A percentile compares a stretch with the other conserved stretches of the same genome.
These are phyloP conservation scores for Cutaneotrichosporon sp. DNA, from an alignment of 1,284 basidiomycete species.

Conservation along the genomic window DNA sequence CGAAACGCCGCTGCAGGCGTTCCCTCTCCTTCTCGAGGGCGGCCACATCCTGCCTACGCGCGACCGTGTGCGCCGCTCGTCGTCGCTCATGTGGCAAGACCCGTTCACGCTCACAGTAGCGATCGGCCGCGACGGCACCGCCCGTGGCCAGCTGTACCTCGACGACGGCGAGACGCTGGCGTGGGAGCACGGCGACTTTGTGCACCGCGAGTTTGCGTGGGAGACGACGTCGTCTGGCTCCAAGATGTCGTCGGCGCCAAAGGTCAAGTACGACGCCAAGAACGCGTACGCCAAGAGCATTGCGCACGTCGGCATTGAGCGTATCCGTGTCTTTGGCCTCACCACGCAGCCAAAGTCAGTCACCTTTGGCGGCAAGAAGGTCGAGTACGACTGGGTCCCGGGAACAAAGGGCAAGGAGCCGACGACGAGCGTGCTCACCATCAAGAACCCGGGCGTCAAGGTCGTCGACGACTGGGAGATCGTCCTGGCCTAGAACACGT, in stretches of 20 bases:
- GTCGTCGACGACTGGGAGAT: constrained; percentile 69
- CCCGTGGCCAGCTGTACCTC: constrained; percentile 82
- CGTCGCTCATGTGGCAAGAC: constrained; percentile 81
- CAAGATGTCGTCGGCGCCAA: constrained; percentile 40
- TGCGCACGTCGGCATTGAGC: constrained; percentile 66
- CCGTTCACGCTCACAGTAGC: constrained; percentile 90
- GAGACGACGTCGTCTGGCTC: constrained; percentile 48
- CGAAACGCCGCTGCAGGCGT: constrained; percentile 66
- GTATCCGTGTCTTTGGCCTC: constrained; percentile 71
- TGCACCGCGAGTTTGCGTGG: constrained; percentile 65
- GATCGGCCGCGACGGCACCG: constrained; percentile 60
- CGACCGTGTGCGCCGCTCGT: constrained; percentile 78
- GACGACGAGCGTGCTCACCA: constrained; percentile 58
- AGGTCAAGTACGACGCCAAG: constrained; percentile 51
- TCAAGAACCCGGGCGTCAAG: constrained; percentile 72
- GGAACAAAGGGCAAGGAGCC: constrained; percentile 49
- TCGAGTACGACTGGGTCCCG: constrained; percentile 49
- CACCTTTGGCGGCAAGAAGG: constrained; percentile 49
- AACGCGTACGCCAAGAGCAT: constrained; percentile 69
- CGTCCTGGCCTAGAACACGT: constrained; percentile 4
- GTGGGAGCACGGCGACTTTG: constrained; percentile 69
- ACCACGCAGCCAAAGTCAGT: constrained; percentile 56
- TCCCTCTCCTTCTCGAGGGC: constrained; percentile 87
- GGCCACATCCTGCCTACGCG: constrained; percentile 83
- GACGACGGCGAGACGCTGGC: constrained; percentile 88